Percentiles rank a stretch among this genome's conserved stretches.
Conservation (phyloP, 1,284 basidiomycete species). For the Austropuccinia psidii region DNA sequence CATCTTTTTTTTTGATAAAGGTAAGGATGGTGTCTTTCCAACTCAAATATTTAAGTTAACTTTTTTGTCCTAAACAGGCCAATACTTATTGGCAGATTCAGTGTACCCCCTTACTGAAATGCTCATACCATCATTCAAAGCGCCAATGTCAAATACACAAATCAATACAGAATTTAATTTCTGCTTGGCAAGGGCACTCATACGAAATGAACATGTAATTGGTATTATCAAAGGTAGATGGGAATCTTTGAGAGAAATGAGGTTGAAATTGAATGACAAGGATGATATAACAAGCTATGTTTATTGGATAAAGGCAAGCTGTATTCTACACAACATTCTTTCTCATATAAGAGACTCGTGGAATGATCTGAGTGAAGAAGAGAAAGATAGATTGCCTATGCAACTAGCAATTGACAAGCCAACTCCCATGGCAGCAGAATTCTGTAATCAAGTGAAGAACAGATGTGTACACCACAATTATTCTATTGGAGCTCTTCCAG, state of each 20-base stretch:
- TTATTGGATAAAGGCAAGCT: too few relatives aligned
- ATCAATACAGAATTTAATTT: background rate
- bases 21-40: background rate
- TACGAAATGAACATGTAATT: background rate
- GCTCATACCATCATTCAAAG: background rate
- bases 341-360: background rate
- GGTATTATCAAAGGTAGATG: background rate
- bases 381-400: too few relatives aligned
- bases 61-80: background rate
- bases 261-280: too few relatives aligned
- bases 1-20: background rate
- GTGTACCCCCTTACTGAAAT: background rate
- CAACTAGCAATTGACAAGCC: too few relatives aligned
- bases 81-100: background rate
- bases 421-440: too few relatives aligned
- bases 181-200: background rate
- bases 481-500: too few relatives aligned
- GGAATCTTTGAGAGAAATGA: too few relatives aligned
- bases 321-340: constrained; percentile 25
- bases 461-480: too few relatives aligned
- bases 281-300: too few relatives aligned
- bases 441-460: too few relatives aligned
- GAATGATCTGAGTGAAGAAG: too few relatives aligned
- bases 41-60: too few relatives aligned
- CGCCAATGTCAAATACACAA: background rate